These are phyloP conservation scores for Penicillium hesseltinei DNA, from an alignment of 2,329 filamentous ascomycete species.

Conservation along the genomic window DNA sequence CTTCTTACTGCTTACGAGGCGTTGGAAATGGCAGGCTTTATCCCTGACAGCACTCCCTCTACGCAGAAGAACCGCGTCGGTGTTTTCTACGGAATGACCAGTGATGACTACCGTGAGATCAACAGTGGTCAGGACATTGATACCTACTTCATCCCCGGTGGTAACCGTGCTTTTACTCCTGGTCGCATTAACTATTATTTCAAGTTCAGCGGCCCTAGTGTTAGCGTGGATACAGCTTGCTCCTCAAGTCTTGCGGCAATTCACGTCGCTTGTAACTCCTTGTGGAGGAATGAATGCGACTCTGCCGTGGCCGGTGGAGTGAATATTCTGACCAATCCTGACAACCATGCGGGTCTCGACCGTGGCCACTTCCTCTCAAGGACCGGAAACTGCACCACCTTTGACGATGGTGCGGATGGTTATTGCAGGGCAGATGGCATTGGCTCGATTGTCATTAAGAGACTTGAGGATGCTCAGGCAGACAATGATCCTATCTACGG, in stretches of 20 bases:
- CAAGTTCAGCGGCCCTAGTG: slow-evolving; percentile 71
- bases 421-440: slow-evolving; percentile 79
- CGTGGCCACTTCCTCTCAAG: slow-evolving; percentile 76
- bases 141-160: slow-evolving; percentile 65
- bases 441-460: slow-evolving; percentile 73
- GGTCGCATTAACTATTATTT: slow-evolving; percentile 61
- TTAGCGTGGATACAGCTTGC: slow-evolving; percentile 74
- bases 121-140: slow-evolving; percentile 71
- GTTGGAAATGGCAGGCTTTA: slow-evolving; percentile 75
- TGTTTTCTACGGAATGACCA: slow-evolving; percentile 72
- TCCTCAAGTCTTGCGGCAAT: slow-evolving; percentile 72
- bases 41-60: slow-evolving; percentile 68
- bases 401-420: slow-evolving; percentile 75
- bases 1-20: slow-evolving; percentile 77
- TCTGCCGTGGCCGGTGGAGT: slow-evolving; percentile 77
- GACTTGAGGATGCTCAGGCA: slow-evolving; percentile 71
- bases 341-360: slow-evolving; percentile 73
- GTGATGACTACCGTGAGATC: slow-evolving; percentile 74
- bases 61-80: slow-evolving; percentile 65
- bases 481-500: slow-evolving; percentile 71
- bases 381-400: slow-evolving; percentile 74
- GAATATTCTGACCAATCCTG: slow-evolving; percentile 74
- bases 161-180: slow-evolving; percentile 51
- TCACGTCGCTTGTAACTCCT: slow-evolving; percentile 68
- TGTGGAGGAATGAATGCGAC: slow-evolving; percentile 75